Conservation (phyloP, 1,139 yeast species). For the Kodamaea suecica region DNA sequence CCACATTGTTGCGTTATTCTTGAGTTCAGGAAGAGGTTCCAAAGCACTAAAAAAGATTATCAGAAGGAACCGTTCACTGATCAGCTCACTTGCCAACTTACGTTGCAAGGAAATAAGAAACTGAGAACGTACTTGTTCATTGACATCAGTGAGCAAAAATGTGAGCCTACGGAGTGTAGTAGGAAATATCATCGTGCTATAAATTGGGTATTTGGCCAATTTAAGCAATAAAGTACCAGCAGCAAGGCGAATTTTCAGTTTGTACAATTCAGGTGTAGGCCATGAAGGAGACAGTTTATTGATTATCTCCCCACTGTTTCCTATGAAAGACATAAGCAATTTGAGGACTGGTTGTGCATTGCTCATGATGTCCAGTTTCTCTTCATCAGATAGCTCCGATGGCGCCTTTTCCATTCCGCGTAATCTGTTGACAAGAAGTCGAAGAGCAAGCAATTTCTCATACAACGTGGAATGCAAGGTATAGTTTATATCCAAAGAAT, state of each 20-base stretch:
- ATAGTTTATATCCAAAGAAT: constrained; percentile 30
- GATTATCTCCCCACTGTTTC: constrained; percentile 81
- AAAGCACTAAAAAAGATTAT: constrained; percentile 71
- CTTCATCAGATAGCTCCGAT: constrained; percentile 24
- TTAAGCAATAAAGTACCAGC: constrained; percentile 70
- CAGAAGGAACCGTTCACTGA: constrained; percentile 67
- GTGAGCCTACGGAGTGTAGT: constrained; percentile 52
- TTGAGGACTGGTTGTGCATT: constrained; percentile 64
- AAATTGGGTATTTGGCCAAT: constrained; percentile 55
- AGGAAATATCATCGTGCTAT: constrained; percentile 53
- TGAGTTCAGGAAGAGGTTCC: constrained; percentile 59
- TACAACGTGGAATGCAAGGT: constrained; percentile 26
- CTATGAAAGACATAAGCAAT: constrained; percentile 61
- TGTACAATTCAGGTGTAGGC: constrained; percentile 65
- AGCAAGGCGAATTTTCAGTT: constrained; percentile 58
- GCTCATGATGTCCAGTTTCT: constrained; percentile 25
- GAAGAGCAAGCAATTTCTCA: constrained; percentile 54
- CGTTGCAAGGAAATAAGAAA: constrained; percentile 55
- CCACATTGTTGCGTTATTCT: constrained; percentile 64
- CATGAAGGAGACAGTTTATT: constrained; percentile 40
- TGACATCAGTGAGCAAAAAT: constrained; percentile 65
- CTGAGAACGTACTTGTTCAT: constrained; percentile 50
- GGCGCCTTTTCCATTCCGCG: constrained; percentile 37
- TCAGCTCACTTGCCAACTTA: constrained; percentile 46
- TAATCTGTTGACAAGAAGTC: constrained; percentile 63